A percentile compares a stretch with the other conserved stretches of the same genome.
Evolutionary conservation across 2,329 filamentous ascomycete species (phyloP).

Genomic region (Exophiala alcalophila): DNA sequence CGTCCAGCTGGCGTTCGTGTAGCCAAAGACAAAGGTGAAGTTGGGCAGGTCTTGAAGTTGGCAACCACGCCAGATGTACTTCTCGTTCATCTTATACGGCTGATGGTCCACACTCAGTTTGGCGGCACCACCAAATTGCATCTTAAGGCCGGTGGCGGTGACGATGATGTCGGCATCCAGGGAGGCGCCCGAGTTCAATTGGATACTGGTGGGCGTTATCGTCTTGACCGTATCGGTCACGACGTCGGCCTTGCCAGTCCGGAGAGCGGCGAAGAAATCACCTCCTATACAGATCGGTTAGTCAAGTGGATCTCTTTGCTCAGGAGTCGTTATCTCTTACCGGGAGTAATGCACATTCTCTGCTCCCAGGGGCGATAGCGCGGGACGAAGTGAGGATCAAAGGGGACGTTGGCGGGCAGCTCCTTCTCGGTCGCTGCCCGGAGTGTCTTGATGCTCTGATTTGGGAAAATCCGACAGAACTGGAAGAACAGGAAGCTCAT

Average conservation of each 20-base stretch:
- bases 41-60: constrained; percentile 48
- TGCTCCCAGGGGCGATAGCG: constrained; percentile 69
- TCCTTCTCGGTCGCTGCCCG: constrained; percentile 24
- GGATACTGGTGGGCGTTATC: constrained; percentile 50
- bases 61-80: constrained; percentile 44
- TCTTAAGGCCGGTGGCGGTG: constrained; percentile 45
- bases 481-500: constrained; percentile 26
- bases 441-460: constrained; percentile 18
- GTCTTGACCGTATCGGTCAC: constrained; percentile 55
- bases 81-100: constrained; percentile 33
- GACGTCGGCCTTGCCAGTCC: constrained; percentile 51
- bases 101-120: constrained; percentile 40
- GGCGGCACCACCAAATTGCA: constrained; percentile 40
- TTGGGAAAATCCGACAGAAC: constrained; percentile 28
- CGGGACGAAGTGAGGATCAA: constrained; percentile 59
- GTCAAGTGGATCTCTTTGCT: too few relatives aligned
- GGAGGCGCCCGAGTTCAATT: constrained; percentile 43
- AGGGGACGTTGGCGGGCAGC: constrained; percentile 40
- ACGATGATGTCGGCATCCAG: constrained; percentile 45
- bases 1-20: constrained; percentile 47
- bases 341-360: constrained; percentile 61
- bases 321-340: constrained; percentile 7
- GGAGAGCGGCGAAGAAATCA: constrained; percentile 56
- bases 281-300: too few relatives aligned
- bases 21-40: constrained; percentile 42